Percentiles rank a stretch among this genome's conserved stretches.
phyloP scores from a whole-genome alignment of 2,329 filamentous ascomycete genomes.

The Paradendryphiella salina region DNA sequence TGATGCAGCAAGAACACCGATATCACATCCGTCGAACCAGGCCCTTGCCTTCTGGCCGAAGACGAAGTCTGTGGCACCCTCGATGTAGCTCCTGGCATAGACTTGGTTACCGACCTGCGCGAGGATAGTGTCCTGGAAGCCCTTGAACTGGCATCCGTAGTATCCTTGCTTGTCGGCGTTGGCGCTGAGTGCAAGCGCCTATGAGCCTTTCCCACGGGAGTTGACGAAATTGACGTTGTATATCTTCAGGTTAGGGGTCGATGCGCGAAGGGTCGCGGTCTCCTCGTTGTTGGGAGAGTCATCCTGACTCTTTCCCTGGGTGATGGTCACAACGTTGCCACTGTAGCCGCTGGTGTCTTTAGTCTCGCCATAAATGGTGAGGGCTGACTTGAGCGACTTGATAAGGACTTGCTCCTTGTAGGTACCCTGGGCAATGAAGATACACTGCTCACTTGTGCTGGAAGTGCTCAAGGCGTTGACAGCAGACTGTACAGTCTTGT shows the following conservation, averaged over 20 bases:
- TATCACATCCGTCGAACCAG: constrained; percentile 58
- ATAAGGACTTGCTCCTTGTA: constrained; percentile 66
- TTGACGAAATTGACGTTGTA: constrained; percentile 64
- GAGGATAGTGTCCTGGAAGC: constrained; percentile 60
- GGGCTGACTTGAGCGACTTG: constrained; percentile 51
- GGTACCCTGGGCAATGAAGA: constrained; percentile 65
- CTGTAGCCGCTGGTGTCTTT: constrained; percentile 54
- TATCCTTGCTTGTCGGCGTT: constrained; percentile 58
- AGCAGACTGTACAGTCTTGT: constrained; percentile 59
- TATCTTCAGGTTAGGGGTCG: constrained; percentile 57
- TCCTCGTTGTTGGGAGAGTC: constrained; percentile 57
- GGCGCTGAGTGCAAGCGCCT: constrained; percentile 60
- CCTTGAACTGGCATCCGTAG: constrained; percentile 60
- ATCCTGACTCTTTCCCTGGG: constrained; percentile 53
- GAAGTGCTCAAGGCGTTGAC: constrained; percentile 61
- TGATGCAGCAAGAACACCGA: constrained; percentile 51
- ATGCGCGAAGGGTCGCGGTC: constrained; percentile 56
- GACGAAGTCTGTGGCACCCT: constrained; percentile 63
- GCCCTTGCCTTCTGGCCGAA: constrained; percentile 58
- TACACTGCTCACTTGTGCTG: constrained; percentile 56
- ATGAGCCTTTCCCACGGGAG: constrained; percentile 52
- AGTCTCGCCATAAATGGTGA: constrained; percentile 65
- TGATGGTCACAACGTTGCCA: constrained; percentile 62
- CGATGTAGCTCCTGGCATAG: constrained; percentile 61
- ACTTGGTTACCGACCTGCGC: constrained; percentile 56